Evolutionary conservation across 2,329 filamentous ascomycete genomes (phyloP).

Genomic region (Phialophora verrucosa): DNA sequence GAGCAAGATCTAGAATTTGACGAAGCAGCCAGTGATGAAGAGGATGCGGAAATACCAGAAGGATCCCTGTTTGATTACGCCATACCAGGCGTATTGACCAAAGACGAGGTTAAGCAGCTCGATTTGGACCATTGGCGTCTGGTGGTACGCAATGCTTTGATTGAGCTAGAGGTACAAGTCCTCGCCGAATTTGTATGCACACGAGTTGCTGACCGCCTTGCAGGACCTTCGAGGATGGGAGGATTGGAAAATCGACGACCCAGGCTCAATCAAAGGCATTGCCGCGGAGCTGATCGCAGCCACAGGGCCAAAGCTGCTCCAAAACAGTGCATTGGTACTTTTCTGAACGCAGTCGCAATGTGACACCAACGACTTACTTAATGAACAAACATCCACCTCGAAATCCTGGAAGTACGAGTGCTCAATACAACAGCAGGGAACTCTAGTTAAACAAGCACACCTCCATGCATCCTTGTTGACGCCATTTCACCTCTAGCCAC

Average conservation of each 20-base stretch:
- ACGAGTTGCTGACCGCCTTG: constrained; percentile 11
- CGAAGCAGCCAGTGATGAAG: constrained; percentile 43
- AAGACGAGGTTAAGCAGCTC: constrained; percentile 50
- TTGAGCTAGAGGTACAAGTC: constrained; percentile 49
- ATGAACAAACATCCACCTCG: neutral
- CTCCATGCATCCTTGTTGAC: neutral
- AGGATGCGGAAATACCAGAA: constrained; percentile 43
- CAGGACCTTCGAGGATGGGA: constrained; percentile 57
- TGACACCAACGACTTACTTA: constrained; percentile 18
- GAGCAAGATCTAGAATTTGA: constrained; percentile 40
- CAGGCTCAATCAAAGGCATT: constrained; percentile 55
- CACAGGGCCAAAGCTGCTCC: constrained; percentile 51
- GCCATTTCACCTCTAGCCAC: neutral
- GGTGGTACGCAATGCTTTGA: constrained; percentile 48
- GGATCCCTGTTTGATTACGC: constrained; percentile 52
- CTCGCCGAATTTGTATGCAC: neutral
- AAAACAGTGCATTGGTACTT: constrained; percentile 38
- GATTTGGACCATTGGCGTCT: constrained; percentile 54
- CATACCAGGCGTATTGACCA: constrained; percentile 54
- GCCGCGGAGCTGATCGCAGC: constrained; percentile 54
- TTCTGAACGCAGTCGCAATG: constrained; percentile 30
- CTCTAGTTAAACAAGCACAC: neutral
- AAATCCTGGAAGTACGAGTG: neutral
- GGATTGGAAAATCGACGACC: constrained; percentile 48
- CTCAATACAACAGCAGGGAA: neutral